Evolutionary conservation across 2,329 filamentous ascomycete species (phyloP).

Genomic region (Capronia coronata): DNA sequence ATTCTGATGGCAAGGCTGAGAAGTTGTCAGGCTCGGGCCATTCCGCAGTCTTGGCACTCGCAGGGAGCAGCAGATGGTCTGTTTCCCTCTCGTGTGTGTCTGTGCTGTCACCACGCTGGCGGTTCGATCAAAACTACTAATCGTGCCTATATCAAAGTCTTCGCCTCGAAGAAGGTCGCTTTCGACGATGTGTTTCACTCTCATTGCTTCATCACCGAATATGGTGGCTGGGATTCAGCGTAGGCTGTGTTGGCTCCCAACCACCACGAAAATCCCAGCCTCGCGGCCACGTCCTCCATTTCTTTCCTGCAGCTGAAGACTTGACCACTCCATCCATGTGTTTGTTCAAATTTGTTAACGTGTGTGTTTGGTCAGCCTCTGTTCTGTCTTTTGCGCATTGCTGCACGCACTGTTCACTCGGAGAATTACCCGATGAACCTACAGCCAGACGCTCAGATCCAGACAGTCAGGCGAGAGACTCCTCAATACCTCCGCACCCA

Average conservation of each 20-base stretch:
- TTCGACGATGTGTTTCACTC: conserved; percentile 22
- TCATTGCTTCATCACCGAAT: conserved; percentile 12
- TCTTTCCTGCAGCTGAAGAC: conserved; percentile 13
- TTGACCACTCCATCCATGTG: conserved; percentile 9
- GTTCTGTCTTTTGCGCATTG: conserved; percentile 20
- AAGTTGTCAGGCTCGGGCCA: neutral
- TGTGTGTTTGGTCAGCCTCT: conserved; percentile 21
- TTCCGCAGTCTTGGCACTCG: conserved; percentile 3
- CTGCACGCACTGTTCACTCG: conserved; percentile 12
- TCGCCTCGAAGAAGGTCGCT: neutral
- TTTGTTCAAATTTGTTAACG: conserved; percentile 17
- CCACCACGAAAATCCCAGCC: conserved; percentile 25
- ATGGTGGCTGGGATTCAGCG: conserved; percentile 18
- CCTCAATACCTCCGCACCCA: conserved; percentile 40
- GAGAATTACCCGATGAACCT: conserved; percentile 31
- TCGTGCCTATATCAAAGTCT: no score
- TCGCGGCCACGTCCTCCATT: conserved; percentile 16
- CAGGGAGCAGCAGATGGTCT: neutral
- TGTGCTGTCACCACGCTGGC: no score
- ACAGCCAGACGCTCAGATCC: conserved; percentile 30
- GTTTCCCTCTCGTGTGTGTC: neutral
- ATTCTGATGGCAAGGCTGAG: conserved; percentile 6
- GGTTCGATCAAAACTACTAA: no score
- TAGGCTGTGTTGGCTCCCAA: conserved; percentile 15
- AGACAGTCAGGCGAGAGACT: conserved; percentile 39